These are phyloP conservation scores for Amylostereum areolatum DNA, from an alignment of 1,284 basidiomycete genomes.

Conservation along the genomic window DNA sequence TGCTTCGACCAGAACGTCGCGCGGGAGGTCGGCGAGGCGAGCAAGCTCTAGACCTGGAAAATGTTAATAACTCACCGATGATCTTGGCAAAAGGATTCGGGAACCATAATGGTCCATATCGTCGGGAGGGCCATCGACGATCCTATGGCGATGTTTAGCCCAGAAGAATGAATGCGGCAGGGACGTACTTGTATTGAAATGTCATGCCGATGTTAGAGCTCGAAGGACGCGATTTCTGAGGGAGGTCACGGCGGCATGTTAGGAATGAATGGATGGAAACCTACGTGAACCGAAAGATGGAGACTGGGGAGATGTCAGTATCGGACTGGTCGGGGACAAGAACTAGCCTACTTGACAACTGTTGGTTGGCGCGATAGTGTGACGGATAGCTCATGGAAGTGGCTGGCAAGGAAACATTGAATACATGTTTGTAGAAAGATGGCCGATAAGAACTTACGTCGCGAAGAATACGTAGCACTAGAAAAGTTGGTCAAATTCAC, in stretches of 20 bases:
- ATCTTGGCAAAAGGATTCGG: neutral
- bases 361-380: slow-evolving; percentile 69
- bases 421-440: neutral
- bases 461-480: slow-evolving; percentile 87
- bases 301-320: slow-evolving; percentile 41
- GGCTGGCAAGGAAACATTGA: slow-evolving; percentile 33
- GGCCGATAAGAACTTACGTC: slow-evolving; percentile 47
- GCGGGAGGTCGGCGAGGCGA: slow-evolving; percentile 74
- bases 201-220: slow-evolving; percentile 56
- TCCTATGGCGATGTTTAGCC: slow-evolving; percentile 31
- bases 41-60: slow-evolving; percentile 75
- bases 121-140: slow-evolving; percentile 59
- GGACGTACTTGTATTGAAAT: slow-evolving; percentile 73
- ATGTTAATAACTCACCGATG: neutral
- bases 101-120: slow-evolving; percentile 62
- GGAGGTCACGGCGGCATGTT: slow-evolving; percentile 6
- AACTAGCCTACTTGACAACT: slow-evolving; percentile 59
- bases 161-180: neutral
- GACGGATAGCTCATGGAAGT: slow-evolving; percentile 64
- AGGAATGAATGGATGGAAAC: slow-evolving; percentile 8
- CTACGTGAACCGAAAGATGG: slow-evolving; percentile 77
- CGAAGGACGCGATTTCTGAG: slow-evolving; percentile 46
- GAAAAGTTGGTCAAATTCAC: neutral
- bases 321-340: neutral
- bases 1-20: slow-evolving; percentile 57